Base-by-base conservation (phyloP, 352 stramenopile species). In the Peronospora destructor region DNA sequence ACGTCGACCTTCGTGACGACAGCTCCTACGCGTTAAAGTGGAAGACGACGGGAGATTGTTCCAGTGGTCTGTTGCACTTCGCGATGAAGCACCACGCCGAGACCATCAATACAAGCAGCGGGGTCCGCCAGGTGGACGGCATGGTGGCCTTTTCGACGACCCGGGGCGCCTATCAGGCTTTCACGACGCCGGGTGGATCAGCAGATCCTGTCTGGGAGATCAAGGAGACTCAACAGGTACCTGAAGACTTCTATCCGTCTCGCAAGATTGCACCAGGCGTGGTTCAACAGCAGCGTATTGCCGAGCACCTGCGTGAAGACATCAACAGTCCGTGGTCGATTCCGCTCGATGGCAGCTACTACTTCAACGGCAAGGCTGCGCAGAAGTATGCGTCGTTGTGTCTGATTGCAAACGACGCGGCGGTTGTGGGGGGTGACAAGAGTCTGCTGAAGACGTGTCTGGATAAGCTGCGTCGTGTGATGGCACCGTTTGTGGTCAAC, bases 301-400 rank as follows among this genome's bases (percentile, higher is more conserved):
- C 70, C 30, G 51, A 77, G 12, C 56, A 67, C 37, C 61, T 85
- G 21, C 67, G 45, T n/a, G 49, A 46, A 41, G 67, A 78, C 39
- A 74, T 82, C 53, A 64, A 68, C 21, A 41, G 47, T 29, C 44
- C 36, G 4, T 85, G 74, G 74, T 61, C 46, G 26, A 67, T 82
- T 46, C 67, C 69, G n/a, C 19, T 68, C 4, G 61, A 64, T 23
- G 73, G 73, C 34, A 83, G 71, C 58, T 85, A 76, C 53, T 85
- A 85, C 58, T 85, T 77, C 53, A 83, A 80, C 46, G 73, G 73
- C 23, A 85, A 85, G 38, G 53, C 62, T 11, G 71, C 63, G 3
- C 73, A 83, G 25, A 83, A 83, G 58, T 80, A 80, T 48, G 71
- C 73, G 3, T 77, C 60, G 23, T 54, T 85, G 33, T 85, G 73